These are phyloP conservation scores for Fistulinella cinereoalba DNA, from an alignment of 1,284 basidiomycete species.

Conservation along the genomic window DNA sequence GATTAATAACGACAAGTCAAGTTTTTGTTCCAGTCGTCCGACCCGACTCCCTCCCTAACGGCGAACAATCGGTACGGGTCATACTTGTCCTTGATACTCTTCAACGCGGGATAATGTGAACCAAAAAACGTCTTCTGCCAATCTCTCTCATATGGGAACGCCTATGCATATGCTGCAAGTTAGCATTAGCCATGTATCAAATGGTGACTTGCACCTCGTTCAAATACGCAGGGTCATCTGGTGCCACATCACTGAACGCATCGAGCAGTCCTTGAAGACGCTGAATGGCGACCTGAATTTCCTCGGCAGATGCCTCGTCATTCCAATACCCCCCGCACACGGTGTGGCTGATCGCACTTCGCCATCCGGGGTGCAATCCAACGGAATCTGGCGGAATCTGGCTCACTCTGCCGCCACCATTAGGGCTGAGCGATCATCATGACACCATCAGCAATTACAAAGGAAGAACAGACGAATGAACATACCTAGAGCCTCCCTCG, in stretches of 20 bases:
- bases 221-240: constrained; percentile 39
- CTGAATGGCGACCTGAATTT: constrained; percentile 29
- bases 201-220: constrained; percentile 37
- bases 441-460: background rate
- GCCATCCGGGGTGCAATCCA: background rate
- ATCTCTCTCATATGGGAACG: background rate
- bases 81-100: background rate
- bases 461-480: background rate
- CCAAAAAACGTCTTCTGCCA: background rate
- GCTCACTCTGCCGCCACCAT: background rate
- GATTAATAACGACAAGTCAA: constrained; percentile 3
- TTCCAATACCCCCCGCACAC: background rate
- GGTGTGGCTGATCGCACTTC: background rate
- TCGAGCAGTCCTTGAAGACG: constrained; percentile 30
- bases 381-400: background rate
- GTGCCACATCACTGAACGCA: constrained; percentile 18
- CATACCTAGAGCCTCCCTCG: background rate
- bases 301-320: constrained; percentile 30
- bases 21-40: no score
- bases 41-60: no score
- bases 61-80: background rate
- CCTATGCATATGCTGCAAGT: background rate
- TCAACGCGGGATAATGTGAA: background rate
- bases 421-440: background rate
- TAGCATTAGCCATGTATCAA: no score